Conservation (phyloP, 495 filamentous ascomycete genomes). For the Penicillium flavigenum region DNA sequence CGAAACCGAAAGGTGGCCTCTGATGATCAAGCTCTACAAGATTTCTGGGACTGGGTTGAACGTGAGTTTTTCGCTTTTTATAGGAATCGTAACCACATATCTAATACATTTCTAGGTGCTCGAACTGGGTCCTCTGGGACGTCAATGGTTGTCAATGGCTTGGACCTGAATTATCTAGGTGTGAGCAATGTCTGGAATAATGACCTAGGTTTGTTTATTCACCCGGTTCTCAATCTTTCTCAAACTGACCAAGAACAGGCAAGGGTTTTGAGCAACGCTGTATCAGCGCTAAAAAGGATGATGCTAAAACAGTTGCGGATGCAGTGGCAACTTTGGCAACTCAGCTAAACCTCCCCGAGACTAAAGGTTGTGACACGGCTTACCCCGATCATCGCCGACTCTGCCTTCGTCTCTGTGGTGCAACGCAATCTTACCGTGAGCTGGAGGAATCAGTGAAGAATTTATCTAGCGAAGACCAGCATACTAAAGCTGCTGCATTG, state of each 20-base stretch:
- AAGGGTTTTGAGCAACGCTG: slow-evolving; percentile 34
- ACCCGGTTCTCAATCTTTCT: neutral
- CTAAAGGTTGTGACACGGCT: slow-evolving; percentile 55
- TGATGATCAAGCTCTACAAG: slow-evolving; percentile 72
- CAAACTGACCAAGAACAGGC: slow-evolving; percentile 33
- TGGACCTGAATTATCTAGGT: slow-evolving; percentile 86
- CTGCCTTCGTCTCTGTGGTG: slow-evolving; percentile 76
- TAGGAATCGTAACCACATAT: neutral
- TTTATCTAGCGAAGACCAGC: slow-evolving; percentile 57
- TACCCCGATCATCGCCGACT: slow-evolving; percentile 73
- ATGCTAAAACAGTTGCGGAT: slow-evolving; percentile 40
- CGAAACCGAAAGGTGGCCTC: slow-evolving; percentile 65
- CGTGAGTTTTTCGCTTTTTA: slow-evolving; percentile 46
- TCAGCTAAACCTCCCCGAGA: slow-evolving; percentile 47
- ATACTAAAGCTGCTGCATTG: slow-evolving; percentile 78
- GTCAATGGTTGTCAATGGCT: slow-evolving; percentile 68
- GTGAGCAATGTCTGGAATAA: slow-evolving; percentile 79
- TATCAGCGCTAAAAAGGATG: slow-evolving; percentile 26
- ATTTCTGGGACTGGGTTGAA: slow-evolving; percentile 74
- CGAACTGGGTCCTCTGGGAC: slow-evolving; percentile 61
- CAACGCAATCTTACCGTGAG: slow-evolving; percentile 61
- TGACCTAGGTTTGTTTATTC: slow-evolving; percentile 55
- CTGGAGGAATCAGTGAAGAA: slow-evolving; percentile 61
- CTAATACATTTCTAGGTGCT: slow-evolving; percentile 54
- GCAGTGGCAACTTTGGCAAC: slow-evolving; percentile 53